Percentiles rank a stretch among this genome's conserved stretches.
These are phyloP conservation scores for Hypoxylon sp. DNA, from an alignment of 2,329 filamentous ascomycete genomes.

Conservation along the genomic window DNA sequence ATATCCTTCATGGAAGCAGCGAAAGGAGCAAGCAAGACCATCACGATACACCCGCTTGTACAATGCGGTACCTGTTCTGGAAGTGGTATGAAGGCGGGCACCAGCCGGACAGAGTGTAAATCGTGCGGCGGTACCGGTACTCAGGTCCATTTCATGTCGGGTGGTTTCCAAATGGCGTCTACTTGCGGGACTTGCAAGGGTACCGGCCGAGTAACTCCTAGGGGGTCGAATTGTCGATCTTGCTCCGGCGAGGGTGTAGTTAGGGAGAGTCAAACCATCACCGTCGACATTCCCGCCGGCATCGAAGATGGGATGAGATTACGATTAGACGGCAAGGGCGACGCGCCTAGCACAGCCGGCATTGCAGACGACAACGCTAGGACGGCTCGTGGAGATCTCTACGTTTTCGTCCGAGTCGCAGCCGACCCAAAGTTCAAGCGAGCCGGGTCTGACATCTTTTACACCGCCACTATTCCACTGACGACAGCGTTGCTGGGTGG, in stretches of 20 bases:
- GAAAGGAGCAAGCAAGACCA: constrained; percentile 88
- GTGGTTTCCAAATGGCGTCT: constrained; percentile 94
- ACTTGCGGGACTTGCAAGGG: constrained; percentile 86
- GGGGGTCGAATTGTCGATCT: constrained; percentile 79
- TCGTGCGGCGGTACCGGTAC: constrained; percentile 87
- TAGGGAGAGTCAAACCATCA: constrained; percentile 82
- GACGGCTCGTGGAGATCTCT: constrained; percentile 84
- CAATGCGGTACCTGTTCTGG: constrained; percentile 85
- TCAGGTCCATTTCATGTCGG: constrained; percentile 86
- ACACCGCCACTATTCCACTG: constrained; percentile 89
- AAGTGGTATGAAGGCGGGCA: constrained; percentile 82
- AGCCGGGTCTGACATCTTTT: constrained; percentile 86
- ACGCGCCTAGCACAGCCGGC: constrained; percentile 80
- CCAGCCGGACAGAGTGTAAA: constrained; percentile 76
- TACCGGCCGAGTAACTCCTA: constrained; percentile 76
- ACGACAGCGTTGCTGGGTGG: constrained; percentile 94
- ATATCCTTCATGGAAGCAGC: constrained; percentile 97
- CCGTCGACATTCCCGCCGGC: constrained; percentile 90
- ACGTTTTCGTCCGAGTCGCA: constrained; percentile 89
- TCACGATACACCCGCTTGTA: constrained; percentile 82
- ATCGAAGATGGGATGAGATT: constrained; percentile 97
- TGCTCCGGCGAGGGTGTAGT: constrained; percentile 87
- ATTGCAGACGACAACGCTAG: constrained; percentile 68
- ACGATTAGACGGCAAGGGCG: constrained; percentile 83
- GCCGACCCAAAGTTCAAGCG: constrained; percentile 89